Base-by-base conservation (phyloP, 108 stramenopile species). In the Fistulifera pelliculosa region DNA sequence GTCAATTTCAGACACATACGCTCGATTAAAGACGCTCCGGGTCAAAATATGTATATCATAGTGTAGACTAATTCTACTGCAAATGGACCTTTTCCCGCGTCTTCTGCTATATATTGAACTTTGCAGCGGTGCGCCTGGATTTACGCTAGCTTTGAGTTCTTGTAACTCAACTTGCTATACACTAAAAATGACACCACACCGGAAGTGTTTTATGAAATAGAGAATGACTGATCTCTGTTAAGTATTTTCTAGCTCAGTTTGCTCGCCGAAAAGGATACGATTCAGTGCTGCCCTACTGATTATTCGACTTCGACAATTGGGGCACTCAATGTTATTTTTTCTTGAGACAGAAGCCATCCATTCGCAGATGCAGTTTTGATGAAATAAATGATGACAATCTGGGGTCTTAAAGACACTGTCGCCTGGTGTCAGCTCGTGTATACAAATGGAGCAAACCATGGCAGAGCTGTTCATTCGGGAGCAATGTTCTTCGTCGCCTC, bases 301-400 rank as follows among this genome's bases (percentile, higher is more conserved):
- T 6, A 49, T 17, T 27, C 27, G 16, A 26, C 25, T 21, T 49
- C 49, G 25, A 15, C 48, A 47, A 27, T 60, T 24, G 24, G 27
- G 59, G 27, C 48, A 47, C 41, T 26, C 50, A 8, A 35, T 19
- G 54, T 22, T 25, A n/a, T 7, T 24, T 11, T 23, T 35, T 35
- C 31, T 35, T 35, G 31, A 6, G 31, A 35, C 31, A 17, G 59
- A 41, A 3, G 15, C 3, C 16, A 49, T 19, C 59, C 59, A 60
- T 3, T 49, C 18, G 16, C 27, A 15, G 4, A 60, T 49, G 17
- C 59, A 60, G 14, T 38, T 28, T 16, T 27, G 12, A 38, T 60
- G 59, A 49, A 60, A 60, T 1, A 49, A 15, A 31, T 60, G 59
- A 17, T 49, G 17, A 17, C 59, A 60, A 10, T 38, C 10, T 19